Evolutionary conservation across 495 filamentous ascomycete genomes (phyloP).

Genomic region (Aspergillus heteromorphus): DNA sequence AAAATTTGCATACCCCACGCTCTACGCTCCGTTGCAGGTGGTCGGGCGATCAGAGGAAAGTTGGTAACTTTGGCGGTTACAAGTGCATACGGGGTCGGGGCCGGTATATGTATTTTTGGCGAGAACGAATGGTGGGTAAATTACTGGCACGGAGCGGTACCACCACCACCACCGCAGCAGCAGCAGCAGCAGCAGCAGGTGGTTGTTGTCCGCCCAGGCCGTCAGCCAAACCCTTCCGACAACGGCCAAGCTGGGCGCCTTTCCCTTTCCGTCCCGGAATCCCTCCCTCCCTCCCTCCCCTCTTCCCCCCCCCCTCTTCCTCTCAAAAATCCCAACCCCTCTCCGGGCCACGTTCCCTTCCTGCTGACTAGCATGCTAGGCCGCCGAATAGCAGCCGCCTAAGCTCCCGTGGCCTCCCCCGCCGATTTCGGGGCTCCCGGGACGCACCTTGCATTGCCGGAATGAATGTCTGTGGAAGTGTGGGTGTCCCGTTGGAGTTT

Average conservation of each 20-base stretch:
- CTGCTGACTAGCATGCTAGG: background rate
- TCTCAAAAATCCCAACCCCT: constrained; percentile 5
- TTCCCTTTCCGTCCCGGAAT: constrained; percentile 11
- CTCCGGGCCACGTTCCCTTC: constrained; percentile 1
- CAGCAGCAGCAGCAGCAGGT: background rate
- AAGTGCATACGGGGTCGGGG: constrained; percentile 11
- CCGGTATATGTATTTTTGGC: constrained; percentile 21
- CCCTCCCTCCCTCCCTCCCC: constrained; percentile 13
- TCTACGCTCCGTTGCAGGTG: constrained; percentile 18
- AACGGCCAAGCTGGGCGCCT: constrained; percentile 29
- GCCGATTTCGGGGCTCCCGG: constrained; percentile 31
- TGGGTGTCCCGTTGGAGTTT: constrained; percentile 19
- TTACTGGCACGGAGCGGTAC: constrained; percentile 21
- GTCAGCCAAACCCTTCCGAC: constrained; percentile 24
- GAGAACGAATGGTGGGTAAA: constrained; percentile 12
- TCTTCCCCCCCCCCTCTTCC: constrained; percentile 7
- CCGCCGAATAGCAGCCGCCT: background rate
- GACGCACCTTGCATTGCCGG: constrained; percentile 12
- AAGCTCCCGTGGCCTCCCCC: background rate
- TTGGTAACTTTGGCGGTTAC: constrained; percentile 2
- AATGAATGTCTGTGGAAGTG: background rate
- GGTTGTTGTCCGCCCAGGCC: constrained; percentile 11
- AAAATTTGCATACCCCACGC: constrained; percentile 22
- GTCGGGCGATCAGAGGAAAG: constrained; percentile 16
- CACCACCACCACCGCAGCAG: background rate